Base-by-base conservation (phyloP, 305 asterid genomes). In the Rubia balearica region DNA sequence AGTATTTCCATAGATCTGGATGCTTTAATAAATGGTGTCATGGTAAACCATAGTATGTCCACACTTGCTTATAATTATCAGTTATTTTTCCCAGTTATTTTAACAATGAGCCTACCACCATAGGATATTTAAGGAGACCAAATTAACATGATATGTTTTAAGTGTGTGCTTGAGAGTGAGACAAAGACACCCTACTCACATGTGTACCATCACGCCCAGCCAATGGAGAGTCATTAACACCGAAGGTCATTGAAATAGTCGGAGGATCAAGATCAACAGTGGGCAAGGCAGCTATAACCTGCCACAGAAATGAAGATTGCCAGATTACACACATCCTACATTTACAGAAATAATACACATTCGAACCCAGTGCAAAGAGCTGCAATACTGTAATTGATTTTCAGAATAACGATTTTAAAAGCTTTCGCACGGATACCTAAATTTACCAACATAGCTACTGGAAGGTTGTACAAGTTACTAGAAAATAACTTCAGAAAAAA, bases 231-330 rank as follows among this genome's bases (percentile, higher is more conserved):
- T 94, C 99, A 86, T 94, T 94, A 64, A 94, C 98, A 48, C 99
- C 91, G 81, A 94, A 91, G 71, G 96, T 94, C 99, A 94, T 94
- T 71, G 99, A 94, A 82, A 89, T 94, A 73, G 99, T 94, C 49
- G 99, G 99, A 63, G 99, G 99, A 75, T 94, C 99, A 46, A 94
- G 97, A 74, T 86, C 97, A 81, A 91, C 91, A 3, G 96, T 84
- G 60, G 99, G 99, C 82, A 94, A 80, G 49, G 96, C 86, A 75
- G 92, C 83, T 90, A 77, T 77, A 75, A 94, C 93, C 99, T 94
- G 72, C 69, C 30, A 64, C 82, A 81, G 48, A 76, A 78, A 17
- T 51, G 12, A 49, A 56, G 41, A 61, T 60, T 14, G 17, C 63
- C 6, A 46, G 36, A 56, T 38, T 43, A 67, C 59, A 48, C 71